phyloP scores from a whole-genome alignment of 768 basidiomycete species.

The Amanita muscaria region DNA sequence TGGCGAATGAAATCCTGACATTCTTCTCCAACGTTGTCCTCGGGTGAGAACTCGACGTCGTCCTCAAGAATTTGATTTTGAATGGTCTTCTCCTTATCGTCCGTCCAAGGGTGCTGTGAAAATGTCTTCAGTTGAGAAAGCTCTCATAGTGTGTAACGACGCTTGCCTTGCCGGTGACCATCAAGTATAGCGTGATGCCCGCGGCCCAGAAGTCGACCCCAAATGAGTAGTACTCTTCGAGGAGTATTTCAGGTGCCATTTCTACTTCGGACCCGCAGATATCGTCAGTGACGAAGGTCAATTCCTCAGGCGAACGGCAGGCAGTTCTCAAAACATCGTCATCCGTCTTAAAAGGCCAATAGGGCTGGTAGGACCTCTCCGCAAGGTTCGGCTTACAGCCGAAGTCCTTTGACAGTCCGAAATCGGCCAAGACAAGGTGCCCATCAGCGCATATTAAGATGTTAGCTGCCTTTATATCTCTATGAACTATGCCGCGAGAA shows the following conservation, averaged over 20 bases:
- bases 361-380: conserved; percentile 24
- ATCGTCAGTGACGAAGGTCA: conserved; percentile 19
- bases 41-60: conserved; percentile 13
- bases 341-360: conserved; percentile 21
- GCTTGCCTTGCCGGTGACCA: conserved; percentile 50
- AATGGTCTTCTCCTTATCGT: conserved; percentile 13
- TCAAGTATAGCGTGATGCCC: conserved; percentile 63
- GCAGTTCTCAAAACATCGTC: conserved; percentile 16
- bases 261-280: conserved; percentile 23
- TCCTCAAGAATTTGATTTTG: conserved; percentile 17
- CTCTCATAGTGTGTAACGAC: neutral
- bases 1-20: conserved; percentile 21
- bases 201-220: conserved; percentile 69
- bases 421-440: conserved; percentile 25
- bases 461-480: conserved; percentile 27
- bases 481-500: conserved; percentile 24
- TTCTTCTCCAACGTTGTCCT: conserved; percentile 19
- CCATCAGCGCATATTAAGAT: conserved; percentile 23
- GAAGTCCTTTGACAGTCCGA: conserved; percentile 24
- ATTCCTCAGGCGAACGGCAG: conserved; percentile 16
- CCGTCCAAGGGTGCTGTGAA: conserved; percentile 11
- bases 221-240: conserved; percentile 20
- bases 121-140: no score
- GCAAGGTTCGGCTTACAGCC: conserved; percentile 15
- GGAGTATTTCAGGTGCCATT: conserved; percentile 26